These are phyloP conservation scores for Plantago coronopus DNA, from an alignment of 305 asterid genomes.

Conservation along the genomic window DNA sequence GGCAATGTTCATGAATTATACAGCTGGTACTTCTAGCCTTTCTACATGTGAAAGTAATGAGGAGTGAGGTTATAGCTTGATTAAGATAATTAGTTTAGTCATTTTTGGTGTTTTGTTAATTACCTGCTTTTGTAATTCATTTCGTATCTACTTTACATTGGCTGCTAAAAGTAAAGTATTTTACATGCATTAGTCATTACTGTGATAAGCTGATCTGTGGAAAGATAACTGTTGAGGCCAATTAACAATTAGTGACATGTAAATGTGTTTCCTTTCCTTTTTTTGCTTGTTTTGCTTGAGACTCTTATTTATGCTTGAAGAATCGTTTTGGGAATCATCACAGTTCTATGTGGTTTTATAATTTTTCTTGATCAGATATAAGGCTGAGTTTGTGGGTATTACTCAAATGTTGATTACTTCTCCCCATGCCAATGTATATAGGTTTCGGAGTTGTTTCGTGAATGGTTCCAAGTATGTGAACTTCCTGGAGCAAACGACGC, in stretches of 20 bases:
- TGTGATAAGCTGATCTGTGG: not conserved
- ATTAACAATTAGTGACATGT: too few species aligned
- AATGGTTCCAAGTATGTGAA: constrained; percentile 90
- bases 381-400: not conserved
- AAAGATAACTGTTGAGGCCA: too few species aligned
- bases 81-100: not conserved
- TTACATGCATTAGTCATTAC: not conserved
- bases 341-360: too few species aligned
- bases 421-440: constrained; percentile 26
- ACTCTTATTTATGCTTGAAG: not conserved
- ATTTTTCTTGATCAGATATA: too few species aligned
- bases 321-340: not conserved
- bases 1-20: too few species aligned
- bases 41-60: too few species aligned
- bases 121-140: not conserved
- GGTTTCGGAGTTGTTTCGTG: constrained; percentile 75
- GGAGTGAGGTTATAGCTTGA: too few species aligned
- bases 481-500: constrained; percentile 79
- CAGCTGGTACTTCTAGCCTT: too few species aligned
- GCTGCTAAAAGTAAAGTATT: not conserved
- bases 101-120: not conserved
- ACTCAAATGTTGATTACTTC: constrained; percentile 15
- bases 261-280: not conserved
- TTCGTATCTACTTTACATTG: not conserved
- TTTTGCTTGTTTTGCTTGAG: too few species aligned